phyloP scores from a whole-genome alignment of 768 basidiomycete genomes.

The Podaxis mareebaensis region DNA sequence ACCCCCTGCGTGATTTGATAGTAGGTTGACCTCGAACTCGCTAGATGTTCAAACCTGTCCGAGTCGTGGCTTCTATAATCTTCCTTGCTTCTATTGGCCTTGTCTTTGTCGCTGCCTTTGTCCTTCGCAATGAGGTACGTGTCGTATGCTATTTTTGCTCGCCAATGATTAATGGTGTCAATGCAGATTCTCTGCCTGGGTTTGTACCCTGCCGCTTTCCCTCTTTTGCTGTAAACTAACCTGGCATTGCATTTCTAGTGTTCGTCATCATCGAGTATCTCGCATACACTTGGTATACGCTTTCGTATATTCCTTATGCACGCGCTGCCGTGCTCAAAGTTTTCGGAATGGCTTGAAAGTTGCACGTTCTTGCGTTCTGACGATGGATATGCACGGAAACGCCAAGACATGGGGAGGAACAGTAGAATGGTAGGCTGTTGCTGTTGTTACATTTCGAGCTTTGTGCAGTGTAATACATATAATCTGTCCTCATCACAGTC shows the following conservation, averaged over 20 bases:
- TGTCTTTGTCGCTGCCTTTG: slow-evolving; percentile 87
- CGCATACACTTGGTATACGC: slow-evolving; percentile 87
- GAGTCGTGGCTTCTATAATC: slow-evolving; percentile 76
- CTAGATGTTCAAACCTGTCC: slow-evolving; percentile 95
- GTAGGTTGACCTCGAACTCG: neutral
- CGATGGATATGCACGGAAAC: neutral
- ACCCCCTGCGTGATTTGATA: neutral
- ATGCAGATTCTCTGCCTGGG: slow-evolving; percentile 67
- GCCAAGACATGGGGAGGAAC: neutral
- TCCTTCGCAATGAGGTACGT: slow-evolving; percentile 64
- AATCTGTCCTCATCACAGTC: neutral
- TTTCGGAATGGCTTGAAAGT: slow-evolving; percentile 46
- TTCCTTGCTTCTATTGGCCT: slow-evolving; percentile 79
- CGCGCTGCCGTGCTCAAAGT: slow-evolving; percentile 69
- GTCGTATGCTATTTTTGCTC: neutral
- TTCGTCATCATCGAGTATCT: slow-evolving; percentile 92
- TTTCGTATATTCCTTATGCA: slow-evolving; percentile 92
- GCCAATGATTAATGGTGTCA: slow-evolving; percentile 1
- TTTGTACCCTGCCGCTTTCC: slow-evolving; percentile 32
- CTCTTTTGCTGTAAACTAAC: neutral
- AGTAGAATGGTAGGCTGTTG: neutral
- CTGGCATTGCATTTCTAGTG: slow-evolving; percentile 44
- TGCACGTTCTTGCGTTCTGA: neutral
- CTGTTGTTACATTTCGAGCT: slow-evolving; percentile 1
- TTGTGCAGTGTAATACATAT: neutral